phyloP scores from a whole-genome alignment of 1,284 basidiomycete species.

The Tilletia caries region DNA sequence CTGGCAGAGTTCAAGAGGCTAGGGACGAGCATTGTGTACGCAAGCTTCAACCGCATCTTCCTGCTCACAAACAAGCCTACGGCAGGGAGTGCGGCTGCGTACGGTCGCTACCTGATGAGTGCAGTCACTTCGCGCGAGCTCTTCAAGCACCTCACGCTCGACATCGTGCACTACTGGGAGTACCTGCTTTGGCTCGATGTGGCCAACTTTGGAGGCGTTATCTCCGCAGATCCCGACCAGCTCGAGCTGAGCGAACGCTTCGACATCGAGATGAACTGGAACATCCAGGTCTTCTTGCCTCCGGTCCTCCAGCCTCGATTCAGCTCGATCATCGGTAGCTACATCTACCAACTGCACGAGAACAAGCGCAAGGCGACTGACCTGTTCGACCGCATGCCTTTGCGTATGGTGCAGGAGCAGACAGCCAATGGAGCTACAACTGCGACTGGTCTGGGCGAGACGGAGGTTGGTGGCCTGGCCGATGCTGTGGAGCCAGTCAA shows the following conservation, averaged over 20 bases:
- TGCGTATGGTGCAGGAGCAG: constrained; percentile 66
- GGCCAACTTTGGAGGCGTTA: constrained; percentile 86
- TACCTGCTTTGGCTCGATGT: constrained; percentile 93
- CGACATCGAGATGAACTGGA: constrained; percentile 80
- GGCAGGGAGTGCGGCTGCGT: constrained; percentile 88
- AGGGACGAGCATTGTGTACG: constrained; percentile 87
- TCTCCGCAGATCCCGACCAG: constrained; percentile 60
- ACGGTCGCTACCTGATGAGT: constrained; percentile 84
- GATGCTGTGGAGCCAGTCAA: constrained; percentile 69
- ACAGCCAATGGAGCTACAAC: constrained; percentile 12
- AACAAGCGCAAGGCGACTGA: constrained; percentile 66
- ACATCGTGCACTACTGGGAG: constrained; percentile 88
- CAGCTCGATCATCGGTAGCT: constrained; percentile 70
- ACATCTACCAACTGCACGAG: constrained; percentile 77
- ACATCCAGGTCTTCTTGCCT: constrained; percentile 87
- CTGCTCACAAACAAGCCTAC: constrained; percentile 88
- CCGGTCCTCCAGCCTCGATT: constrained; percentile 78
- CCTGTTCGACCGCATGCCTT: constrained; percentile 63
- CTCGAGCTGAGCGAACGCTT: constrained; percentile 51
- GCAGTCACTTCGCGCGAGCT: constrained; percentile 92
- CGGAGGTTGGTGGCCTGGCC: not conserved
- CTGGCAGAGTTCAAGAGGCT: constrained; percentile 94
- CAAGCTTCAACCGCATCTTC: constrained; percentile 87
- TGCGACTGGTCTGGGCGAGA: constrained; percentile 9
- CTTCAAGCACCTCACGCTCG: constrained; percentile 87